A percentile compares a stretch with the other conserved stretches of the same genome.
These are phyloP conservation scores for Phlebiopsis gigantea DNA, from an alignment of 768 basidiomycete genomes.

Conservation along the genomic window DNA sequence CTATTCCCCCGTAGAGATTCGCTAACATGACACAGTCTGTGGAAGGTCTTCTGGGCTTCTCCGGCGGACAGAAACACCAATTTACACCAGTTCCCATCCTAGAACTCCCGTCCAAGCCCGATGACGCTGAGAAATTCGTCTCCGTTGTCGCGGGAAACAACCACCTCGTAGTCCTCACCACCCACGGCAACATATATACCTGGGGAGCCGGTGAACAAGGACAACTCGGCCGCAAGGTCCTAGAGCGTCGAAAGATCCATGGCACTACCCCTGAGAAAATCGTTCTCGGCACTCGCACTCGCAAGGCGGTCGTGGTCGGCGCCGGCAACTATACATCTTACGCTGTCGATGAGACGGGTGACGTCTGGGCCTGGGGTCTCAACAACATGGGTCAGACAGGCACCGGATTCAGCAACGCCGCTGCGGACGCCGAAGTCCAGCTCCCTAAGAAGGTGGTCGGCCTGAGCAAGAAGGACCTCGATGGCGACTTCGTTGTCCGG, in stretches of 20 bases:
- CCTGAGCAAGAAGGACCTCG: constrained; percentile 59
- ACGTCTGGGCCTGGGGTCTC: constrained; percentile 94
- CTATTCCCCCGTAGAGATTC: background rate
- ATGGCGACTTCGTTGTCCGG: constrained; percentile 53
- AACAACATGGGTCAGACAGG: constrained; percentile 87
- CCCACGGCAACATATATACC: constrained; percentile 80
- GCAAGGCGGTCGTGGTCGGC: constrained; percentile 66
- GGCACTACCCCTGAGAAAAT: constrained; percentile 88
- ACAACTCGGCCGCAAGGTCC: constrained; percentile 86
- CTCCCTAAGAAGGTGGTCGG: constrained; percentile 59
- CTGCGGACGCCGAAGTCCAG: constrained; percentile 50
- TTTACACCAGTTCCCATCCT: constrained; percentile 60
- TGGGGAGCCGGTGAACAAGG: constrained; percentile 91
- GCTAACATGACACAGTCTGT: constrained; percentile 41
- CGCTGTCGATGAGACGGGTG: constrained; percentile 78
- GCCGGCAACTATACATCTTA: constrained; percentile 87
- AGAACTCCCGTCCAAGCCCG: constrained; percentile 53
- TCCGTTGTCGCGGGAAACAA: constrained; percentile 80
- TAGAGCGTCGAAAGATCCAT: constrained; percentile 83
- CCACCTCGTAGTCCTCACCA: constrained; percentile 85
- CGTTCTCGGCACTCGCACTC: constrained; percentile 59
- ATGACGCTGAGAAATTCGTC: constrained; percentile 65
- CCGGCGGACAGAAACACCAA: constrained; percentile 60
- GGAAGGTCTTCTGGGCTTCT: constrained; percentile 84
- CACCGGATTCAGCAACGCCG: constrained; percentile 41